Evolutionary conservation across 352 stramenopile genomes (phyloP).

Genomic region (Thraustochytrium striatum): DNA sequence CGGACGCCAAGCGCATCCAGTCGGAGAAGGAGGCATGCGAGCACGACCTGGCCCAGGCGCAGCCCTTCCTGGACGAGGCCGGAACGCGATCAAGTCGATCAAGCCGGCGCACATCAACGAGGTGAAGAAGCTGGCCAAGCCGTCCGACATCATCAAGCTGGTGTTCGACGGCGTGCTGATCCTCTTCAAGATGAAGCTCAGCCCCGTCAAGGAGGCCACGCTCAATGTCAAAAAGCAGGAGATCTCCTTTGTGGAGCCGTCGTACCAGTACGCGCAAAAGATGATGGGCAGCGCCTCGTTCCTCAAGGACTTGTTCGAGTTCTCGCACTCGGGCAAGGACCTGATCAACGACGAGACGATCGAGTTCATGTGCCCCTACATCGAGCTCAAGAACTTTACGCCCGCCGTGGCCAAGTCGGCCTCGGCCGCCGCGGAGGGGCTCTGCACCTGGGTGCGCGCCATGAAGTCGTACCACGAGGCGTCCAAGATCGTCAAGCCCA

Average conservation of each 20-base stretch:
- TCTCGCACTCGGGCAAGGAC: constrained; percentile 90
- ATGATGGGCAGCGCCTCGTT: constrained; percentile 96
- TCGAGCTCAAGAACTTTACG: constrained; percentile 93
- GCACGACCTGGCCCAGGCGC: constrained; percentile 91
- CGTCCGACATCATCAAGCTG: constrained; percentile 95
- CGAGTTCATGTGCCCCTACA: constrained; percentile 91
- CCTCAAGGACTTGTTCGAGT: constrained; percentile 90
- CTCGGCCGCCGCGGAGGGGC: constrained; percentile 86
- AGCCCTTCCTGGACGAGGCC: constrained; percentile 94
- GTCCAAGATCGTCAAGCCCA: constrained; percentile 95
- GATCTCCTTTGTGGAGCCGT: constrained; percentile 93
- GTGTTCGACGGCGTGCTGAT: constrained; percentile 97
- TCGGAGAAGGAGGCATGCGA: constrained; percentile 91
- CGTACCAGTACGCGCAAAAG: constrained; percentile 87
- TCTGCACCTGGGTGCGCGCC: constrained; percentile 93
- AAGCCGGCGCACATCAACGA: constrained; percentile 95
- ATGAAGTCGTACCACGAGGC: constrained; percentile 99
- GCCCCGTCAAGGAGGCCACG: constrained; percentile 82
- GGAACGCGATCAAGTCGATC: constrained; percentile 94
- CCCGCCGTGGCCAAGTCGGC: constrained; percentile 92
- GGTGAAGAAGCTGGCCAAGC: constrained; percentile 96
- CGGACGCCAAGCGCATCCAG: constrained; percentile 87
- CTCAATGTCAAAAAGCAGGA: constrained; percentile 93
- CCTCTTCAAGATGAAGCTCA: constrained; percentile 87
- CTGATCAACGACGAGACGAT: constrained; percentile 98